Conservation (phyloP, 371 early-diverging fungal genomes). For the Umbelopsis sp. region DNA sequence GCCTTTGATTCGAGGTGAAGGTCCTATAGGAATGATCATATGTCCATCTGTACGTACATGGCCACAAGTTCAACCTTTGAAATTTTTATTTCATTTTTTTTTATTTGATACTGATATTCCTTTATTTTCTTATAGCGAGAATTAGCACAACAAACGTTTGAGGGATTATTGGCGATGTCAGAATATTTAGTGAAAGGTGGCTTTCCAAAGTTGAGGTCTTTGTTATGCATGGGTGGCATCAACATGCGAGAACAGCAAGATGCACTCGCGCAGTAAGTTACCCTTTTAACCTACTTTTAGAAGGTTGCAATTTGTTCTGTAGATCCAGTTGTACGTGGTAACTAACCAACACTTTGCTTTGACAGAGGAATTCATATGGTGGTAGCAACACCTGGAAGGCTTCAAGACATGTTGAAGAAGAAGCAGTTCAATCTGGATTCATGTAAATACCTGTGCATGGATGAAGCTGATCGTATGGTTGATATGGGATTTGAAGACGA, state of each 20-base stretch:
- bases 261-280: conserved; percentile 57
- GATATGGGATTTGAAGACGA: conserved; percentile 98
- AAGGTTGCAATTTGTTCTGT: too few species aligned
- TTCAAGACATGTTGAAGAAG: conserved; percentile 85
- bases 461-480: conserved; percentile 99
- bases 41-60: conserved; percentile 79
- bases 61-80: background rate
- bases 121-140: conserved; percentile 58
- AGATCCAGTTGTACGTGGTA: too few species aligned
- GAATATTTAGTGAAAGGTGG: conserved; percentile 66
- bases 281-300: background rate
- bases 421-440: conserved; percentile 81
- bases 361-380: conserved; percentile 71
- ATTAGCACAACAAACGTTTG: conserved; percentile 87
- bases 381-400: conserved; percentile 96
- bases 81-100: too few species aligned
- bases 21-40: conserved; percentile 88
- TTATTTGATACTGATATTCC: too few species aligned
- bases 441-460: conserved; percentile 90
- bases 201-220: conserved; percentile 72
- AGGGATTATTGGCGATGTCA: conserved; percentile 69
- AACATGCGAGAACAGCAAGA: conserved; percentile 85
- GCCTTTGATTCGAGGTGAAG: conserved; percentile 85
- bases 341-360: background rate
- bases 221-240: conserved; percentile 96